Base-by-base conservation (phyloP, 129 eudicot species). In the Heracleum sosnowskyi region DNA sequence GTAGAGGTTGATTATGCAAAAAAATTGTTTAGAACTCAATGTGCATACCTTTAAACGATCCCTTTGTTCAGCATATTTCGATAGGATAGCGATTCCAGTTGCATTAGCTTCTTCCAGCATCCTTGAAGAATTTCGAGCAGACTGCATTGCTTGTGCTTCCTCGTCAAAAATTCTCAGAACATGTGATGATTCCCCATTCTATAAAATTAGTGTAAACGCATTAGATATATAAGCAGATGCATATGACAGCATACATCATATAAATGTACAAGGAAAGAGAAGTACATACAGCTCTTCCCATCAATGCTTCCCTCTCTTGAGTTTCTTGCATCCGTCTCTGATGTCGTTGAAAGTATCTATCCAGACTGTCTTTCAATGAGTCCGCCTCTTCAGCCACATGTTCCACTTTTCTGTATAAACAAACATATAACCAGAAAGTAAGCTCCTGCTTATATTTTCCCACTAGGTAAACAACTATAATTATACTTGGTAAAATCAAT, bases 141-240 rank as follows among this genome's bases (percentile, higher is more conserved):
- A 96, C 75, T 89, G 91, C 91, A 83, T 83, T 75, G 99, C 99
- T 90, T 92, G 97, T 75, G 97, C 93, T 87, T 96, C 97, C 77
- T 92, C 99, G 80, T 96, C 97, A 60, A 92, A 90, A 51, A 96
- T 96, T 76, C 96, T 83, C 87, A 96, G 75, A 76, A 96, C 85
- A 86, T 96, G 99, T 79, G 97, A 88, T 8, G 96, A 90, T 47
- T 96, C 99, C 36, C 97, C 99, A 83, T 88, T 92, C 99, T 92
- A 53, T 34, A 72, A 82, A 36, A 85, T 37, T 26, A 66, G 79
- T 79, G 45, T 34, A 79, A 49, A 69, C 33, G 31, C 34, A 85
- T 53, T 46, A 83, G 47, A 74, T 15, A 79, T 37, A 41, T 8
- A 39, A 28, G 57, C 13, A 11, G 35, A 78, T 39, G 73, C 74